Evolutionary conservation across 768 basidiomycete species (phyloP).

Genomic region (Kwoniella sp.): DNA sequence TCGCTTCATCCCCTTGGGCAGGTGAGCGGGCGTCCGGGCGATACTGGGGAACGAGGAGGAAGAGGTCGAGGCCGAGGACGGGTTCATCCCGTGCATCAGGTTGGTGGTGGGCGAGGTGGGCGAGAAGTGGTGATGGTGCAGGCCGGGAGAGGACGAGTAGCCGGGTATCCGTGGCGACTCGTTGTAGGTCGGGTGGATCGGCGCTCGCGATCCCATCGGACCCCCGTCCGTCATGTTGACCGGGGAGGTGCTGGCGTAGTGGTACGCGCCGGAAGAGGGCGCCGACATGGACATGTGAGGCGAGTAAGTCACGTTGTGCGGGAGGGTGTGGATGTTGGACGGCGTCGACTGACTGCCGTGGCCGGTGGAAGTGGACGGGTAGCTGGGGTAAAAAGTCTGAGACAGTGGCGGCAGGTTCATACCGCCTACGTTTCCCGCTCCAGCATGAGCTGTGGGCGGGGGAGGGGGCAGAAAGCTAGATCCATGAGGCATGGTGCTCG

Average conservation of each 20-base stretch:
- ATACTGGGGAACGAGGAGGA: conserved; percentile 27
- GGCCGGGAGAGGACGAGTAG: conserved; percentile 20
- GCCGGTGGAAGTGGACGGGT: conserved; percentile 3
- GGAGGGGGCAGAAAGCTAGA: conserved; percentile 8
- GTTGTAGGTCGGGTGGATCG: conserved; percentile 18
- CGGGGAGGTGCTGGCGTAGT: conserved; percentile 13
- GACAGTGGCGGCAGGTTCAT: conserved; percentile 28
- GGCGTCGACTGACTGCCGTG: conserved; percentile 4
- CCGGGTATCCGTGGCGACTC: conserved; percentile 22
- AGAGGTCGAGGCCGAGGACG: conserved; percentile 21
- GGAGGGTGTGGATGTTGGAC: neutral
- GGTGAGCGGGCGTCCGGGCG: conserved; percentile 2
- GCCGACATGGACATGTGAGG: conserved; percentile 7
- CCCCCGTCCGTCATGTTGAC: neutral
- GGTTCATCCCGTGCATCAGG: conserved; percentile 16
- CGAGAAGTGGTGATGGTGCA: conserved; percentile 24
- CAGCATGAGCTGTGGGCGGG: neutral
- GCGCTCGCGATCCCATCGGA: conserved; percentile 1
- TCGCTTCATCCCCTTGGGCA: conserved; percentile 16
- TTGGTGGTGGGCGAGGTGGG: conserved; percentile 34
- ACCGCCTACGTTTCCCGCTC: neutral
- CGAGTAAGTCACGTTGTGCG: conserved; percentile 7
- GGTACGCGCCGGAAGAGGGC: conserved; percentile 2
- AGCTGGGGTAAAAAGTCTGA: conserved; percentile 25
- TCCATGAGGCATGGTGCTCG: neutral